These are phyloP conservation scores for Euphrasia arctica DNA, from an alignment of 305 asterid genomes.

Conservation along the genomic window DNA sequence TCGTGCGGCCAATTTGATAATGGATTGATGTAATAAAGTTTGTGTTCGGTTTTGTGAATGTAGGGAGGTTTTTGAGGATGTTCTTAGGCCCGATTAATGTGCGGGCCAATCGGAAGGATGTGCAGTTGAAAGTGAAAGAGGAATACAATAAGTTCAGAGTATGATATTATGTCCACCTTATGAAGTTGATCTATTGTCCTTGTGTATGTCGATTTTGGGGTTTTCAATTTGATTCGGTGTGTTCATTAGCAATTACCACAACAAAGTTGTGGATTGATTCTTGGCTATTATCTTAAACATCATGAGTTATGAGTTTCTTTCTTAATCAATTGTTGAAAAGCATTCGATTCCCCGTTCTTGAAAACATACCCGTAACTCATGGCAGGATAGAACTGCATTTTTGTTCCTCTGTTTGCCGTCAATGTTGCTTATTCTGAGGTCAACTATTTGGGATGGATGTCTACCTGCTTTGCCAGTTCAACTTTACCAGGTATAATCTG, in stretches of 20 bases:
- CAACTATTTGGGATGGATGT: constrained; percentile 89
- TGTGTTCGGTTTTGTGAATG: constrained; percentile 18
- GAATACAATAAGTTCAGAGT: constrained; percentile 91
- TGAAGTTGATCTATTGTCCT: not conserved
- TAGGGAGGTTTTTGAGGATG: constrained; percentile 86
- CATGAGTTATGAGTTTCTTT: constrained; percentile 4
- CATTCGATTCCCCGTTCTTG: constrained; percentile 18
- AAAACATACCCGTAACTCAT: constrained; percentile 17
- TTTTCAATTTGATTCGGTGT: constrained; percentile 18
- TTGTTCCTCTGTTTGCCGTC: constrained; percentile 83
- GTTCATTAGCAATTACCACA: not conserved
- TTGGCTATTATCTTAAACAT: not conserved
- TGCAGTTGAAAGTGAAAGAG: constrained; percentile 92
- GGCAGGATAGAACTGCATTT: constrained; percentile 93
- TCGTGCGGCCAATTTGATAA: constrained; percentile 15
- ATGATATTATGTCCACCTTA: constrained; percentile 20
- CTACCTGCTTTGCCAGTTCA: constrained; percentile 96
- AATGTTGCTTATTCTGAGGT: constrained; percentile 62
- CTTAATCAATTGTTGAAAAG: constrained; percentile 10
- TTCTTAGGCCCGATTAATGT: constrained; percentile 90
- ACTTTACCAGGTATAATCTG: constrained; percentile 77
- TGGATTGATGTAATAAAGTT: constrained; percentile 14
- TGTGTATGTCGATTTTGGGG: not conserved
- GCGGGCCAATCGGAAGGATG: constrained; percentile 82
- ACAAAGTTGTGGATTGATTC: constrained; percentile 14